Conservation (phyloP, 352 stramenopile species). For the Phytopythium helicoides region DNA sequence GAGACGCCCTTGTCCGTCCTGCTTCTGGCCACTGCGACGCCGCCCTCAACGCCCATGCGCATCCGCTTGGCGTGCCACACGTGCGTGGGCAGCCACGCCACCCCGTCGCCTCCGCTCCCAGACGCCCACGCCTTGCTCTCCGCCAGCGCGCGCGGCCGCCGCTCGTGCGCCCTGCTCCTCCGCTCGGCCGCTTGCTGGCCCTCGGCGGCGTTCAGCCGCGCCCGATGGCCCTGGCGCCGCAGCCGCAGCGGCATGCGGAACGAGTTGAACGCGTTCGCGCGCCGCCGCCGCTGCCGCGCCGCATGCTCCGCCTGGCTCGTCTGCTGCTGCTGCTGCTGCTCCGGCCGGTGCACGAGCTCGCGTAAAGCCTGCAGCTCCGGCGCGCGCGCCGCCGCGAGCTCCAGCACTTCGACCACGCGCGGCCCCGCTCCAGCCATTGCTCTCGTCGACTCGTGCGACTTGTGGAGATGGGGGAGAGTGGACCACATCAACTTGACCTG, state of each 20-base stretch:
- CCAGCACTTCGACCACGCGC: conserved; percentile 74
- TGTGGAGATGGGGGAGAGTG: background rate
- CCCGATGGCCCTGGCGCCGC: background rate
- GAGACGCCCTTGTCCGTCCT: conserved; percentile 66
- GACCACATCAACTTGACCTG: background rate
- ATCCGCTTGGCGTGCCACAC: conserved; percentile 81
- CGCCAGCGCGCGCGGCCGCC: conserved; percentile 49
- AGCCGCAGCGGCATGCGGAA: conserved; percentile 62
- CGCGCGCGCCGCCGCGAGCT: conserved; percentile 66
- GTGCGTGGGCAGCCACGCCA: conserved; percentile 62
- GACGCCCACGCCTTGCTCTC: conserved; percentile 27
- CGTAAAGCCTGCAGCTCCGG: conserved; percentile 75
- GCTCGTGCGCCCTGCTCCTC: conserved; percentile 49
- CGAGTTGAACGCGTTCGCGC: conserved; percentile 80
- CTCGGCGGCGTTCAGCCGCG: conserved; percentile 12
- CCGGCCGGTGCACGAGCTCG: conserved; percentile 40
- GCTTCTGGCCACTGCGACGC: conserved; percentile 39
- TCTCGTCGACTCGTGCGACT: no score
- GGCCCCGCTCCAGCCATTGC: conserved; percentile 24
- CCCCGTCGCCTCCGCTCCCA: background rate
- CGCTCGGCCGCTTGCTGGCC: no score
- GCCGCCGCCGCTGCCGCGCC: conserved; percentile 64
- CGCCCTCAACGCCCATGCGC: conserved; percentile 51
- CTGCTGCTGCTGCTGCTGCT: conserved; percentile 50
- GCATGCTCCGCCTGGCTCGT: no score